These are phyloP conservation scores for Penicillium sp. DNA, from an alignment of 2,329 filamentous ascomycete genomes.

Conservation along the genomic window DNA sequence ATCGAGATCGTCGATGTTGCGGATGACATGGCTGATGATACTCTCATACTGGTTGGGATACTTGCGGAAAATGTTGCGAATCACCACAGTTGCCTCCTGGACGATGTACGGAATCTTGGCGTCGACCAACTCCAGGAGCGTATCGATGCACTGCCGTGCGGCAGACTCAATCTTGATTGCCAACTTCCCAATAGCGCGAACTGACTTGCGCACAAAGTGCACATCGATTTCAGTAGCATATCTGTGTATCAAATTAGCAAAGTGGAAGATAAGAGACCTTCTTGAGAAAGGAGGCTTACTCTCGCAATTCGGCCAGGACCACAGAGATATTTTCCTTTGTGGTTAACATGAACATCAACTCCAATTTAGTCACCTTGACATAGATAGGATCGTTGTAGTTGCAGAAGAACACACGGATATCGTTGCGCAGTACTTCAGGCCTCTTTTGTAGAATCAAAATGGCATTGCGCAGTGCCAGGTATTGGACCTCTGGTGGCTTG, in stretches of 20 bases:
- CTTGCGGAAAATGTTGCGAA: conserved; percentile 98
- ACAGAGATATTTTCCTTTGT: conserved; percentile 94
- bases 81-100: conserved; percentile 97
- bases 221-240: conserved; percentile 98
- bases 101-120: conserved; percentile 99
- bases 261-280: not conserved
- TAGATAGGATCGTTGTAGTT: conserved; percentile 99
- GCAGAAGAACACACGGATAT: conserved; percentile 98
- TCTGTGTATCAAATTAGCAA: conserved; percentile 33
- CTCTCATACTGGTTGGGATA: conserved; percentile 98
- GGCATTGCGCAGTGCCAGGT: conserved; percentile 88
- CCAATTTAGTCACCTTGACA: conserved; percentile 97
- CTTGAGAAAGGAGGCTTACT: conserved; percentile 54
- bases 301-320: conserved; percentile 86
- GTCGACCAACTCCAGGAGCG: conserved; percentile 85
- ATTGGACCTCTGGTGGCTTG: conserved; percentile 98
- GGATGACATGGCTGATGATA: conserved; percentile 92
- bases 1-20: conserved; percentile 92
- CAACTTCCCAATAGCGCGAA: conserved; percentile 93
- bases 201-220: conserved; percentile 96
- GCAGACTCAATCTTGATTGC: conserved; percentile 98
- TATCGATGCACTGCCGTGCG: conserved; percentile 84
- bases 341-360: conserved; percentile 98
- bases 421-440: conserved; percentile 89
- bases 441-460: conserved; percentile 88